Evolutionary conservation across 2,329 filamentous ascomycete genomes (phyloP).

Genomic region (Elsinoe batatas): DNA sequence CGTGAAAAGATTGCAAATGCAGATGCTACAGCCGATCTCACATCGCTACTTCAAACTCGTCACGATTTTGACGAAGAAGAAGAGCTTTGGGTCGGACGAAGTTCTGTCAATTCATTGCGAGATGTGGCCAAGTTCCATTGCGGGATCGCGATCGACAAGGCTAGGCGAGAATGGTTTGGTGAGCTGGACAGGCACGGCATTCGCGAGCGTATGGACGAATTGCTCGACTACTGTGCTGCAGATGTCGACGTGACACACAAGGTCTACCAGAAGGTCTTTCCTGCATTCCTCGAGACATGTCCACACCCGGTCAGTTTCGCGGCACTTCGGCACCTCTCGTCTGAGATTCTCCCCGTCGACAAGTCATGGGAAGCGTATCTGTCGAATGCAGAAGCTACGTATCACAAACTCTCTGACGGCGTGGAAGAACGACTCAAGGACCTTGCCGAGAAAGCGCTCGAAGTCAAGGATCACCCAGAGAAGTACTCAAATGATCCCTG

Average conservation of each 20-base stretch:
- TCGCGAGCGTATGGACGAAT: slow-evolving; percentile 60
- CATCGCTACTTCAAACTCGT: slow-evolving; percentile 54
- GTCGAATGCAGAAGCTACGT: slow-evolving; percentile 72
- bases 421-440: slow-evolving; percentile 65
- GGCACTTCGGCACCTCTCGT: slow-evolving; percentile 82
- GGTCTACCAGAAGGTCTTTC: slow-evolving; percentile 90
- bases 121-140: slow-evolving; percentile 97
- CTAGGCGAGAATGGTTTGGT: slow-evolving; percentile 75
- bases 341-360: slow-evolving; percentile 85
- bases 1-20: slow-evolving; percentile 68
- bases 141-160: slow-evolving; percentile 82
- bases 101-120: slow-evolving; percentile 86
- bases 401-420: slow-evolving; percentile 63
- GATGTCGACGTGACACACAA: slow-evolving; percentile 89
- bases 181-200: slow-evolving; percentile 66
- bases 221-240: slow-evolving; percentile 88
- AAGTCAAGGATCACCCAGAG: slow-evolving; percentile 58
- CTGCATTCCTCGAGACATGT: slow-evolving; percentile 77
- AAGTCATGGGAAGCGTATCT: slow-evolving; percentile 82
- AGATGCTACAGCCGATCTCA: slow-evolving; percentile 60
- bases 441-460: slow-evolving; percentile 67
- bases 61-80: slow-evolving; percentile 65
- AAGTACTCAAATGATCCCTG: slow-evolving; percentile 75
- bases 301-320: slow-evolving; percentile 97
- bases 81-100: slow-evolving; percentile 89